Evolutionary conservation across 2,329 filamentous ascomycete genomes (phyloP), one percentile per base, ranked within the genome.

Genomic region (Arachnopeziza araneosa): DNA sequence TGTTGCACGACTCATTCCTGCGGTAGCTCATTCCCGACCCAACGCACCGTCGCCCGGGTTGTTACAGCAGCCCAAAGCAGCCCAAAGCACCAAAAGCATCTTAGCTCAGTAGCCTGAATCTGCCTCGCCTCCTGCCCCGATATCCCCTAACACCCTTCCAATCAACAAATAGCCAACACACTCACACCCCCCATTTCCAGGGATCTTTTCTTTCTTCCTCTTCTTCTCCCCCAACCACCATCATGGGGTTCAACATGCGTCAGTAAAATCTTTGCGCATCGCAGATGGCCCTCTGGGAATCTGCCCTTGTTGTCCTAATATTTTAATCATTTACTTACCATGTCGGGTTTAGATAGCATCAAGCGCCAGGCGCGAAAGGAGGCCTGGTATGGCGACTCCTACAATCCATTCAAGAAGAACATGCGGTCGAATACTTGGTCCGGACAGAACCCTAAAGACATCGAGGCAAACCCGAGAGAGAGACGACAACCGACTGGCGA

Each of bases 381-480:
- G 55, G 70, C 70, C 30, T 71, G 69, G 69, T 68, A 69, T 56
- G 62, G 66, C 57, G 66, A 70, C 48, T 68, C 66, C 1, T 66
- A 54, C n/a, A 72, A 71, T 57, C 70, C 70, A 4, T 72, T 67
- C 53, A 59, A 62, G 19, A 70, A 68, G 54, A 67, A 59, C 10
- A 62, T 57, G 2, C 57, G 67, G 30, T 63, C 66, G 7, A 66
- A 58, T 30, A 68, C 68, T n/a, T 66, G 62, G 60, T 21, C 58
- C 51, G 19, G 24, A 24, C 12, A 50, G 21, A 21, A 50, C 12
- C 24, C 51, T 32, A 55, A 36, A 36, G 64, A 66, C 60, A 8
- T 64, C 32, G 67, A 67, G 30, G 24, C 57, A 2, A 65, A 56
- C 6, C 26, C 14, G 17, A 32, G 14, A 21, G 53, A 58, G 7